phyloP scores from a whole-genome alignment of 805 yeast species.

The Debaryomyces maramus region DNA sequence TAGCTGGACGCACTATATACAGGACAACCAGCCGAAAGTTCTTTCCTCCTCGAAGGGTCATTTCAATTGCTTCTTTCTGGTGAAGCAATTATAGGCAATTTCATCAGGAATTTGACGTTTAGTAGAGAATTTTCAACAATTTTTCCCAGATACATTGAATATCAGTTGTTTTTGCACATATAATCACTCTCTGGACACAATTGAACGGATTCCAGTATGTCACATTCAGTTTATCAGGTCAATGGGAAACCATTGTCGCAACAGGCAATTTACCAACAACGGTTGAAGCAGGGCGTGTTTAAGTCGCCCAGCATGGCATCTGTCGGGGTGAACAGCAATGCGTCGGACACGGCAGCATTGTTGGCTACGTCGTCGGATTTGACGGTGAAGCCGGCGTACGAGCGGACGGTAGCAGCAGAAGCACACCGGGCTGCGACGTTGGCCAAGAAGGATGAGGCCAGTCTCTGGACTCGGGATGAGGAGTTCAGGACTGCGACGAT shows the following conservation, averaged over 20 bases:
- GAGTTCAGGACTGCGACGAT: slow-evolving; percentile 45
- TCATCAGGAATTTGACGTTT: too few relatives aligned
- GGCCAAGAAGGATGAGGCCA: slow-evolving; percentile 43
- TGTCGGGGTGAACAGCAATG: slow-evolving; percentile 65
- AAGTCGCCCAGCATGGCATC: slow-evolving; percentile 48
- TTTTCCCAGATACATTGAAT: too few relatives aligned
- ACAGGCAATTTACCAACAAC: slow-evolving; percentile 75
- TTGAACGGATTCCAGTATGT: slow-evolving; percentile 26
- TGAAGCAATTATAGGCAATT: too few relatives aligned
- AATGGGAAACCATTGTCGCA: slow-evolving; percentile 70
- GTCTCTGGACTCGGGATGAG: slow-evolving; percentile 50
- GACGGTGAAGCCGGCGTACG: slow-evolving; percentile 60
- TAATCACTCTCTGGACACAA: too few relatives aligned
- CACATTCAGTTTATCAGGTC: slow-evolving; percentile 57
- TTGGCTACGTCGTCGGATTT: slow-evolving; percentile 69
- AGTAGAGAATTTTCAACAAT: too few relatives aligned
- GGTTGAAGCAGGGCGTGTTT: slow-evolving; percentile 66
- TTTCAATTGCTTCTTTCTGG: too few relatives aligned
- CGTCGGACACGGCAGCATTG: slow-evolving; percentile 76
- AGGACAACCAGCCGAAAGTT: too few relatives aligned
- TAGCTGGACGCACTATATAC: too few relatives aligned
- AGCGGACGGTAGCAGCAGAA: slow-evolving; percentile 56
- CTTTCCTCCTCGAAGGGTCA: too few relatives aligned
- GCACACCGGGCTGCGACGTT: slow-evolving; percentile 67
- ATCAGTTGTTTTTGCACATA: too few relatives aligned